Base-by-base conservation (phyloP, 1,139 yeast species). In the Zygosaccharomyces sapae region DNA sequence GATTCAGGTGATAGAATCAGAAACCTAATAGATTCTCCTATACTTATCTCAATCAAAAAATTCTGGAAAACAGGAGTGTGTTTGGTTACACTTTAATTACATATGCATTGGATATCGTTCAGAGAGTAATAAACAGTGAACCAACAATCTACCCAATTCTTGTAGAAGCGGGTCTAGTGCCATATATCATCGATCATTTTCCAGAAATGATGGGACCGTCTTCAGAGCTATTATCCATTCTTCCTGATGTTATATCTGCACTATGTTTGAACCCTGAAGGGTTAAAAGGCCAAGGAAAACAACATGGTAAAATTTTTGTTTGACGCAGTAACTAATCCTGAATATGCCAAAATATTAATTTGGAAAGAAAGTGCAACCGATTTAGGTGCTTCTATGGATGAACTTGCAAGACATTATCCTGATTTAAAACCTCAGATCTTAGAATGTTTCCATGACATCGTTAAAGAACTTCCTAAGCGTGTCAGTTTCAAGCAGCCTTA, bases 61-160 rank as follows among this genome's bases (percentile, higher is more conserved):
- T 90, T 3, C 59, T 90, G n/a, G 58, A 66, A n/a, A 71, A 86
- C 57, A 80, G 85, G 1, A 57, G 65, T 1, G 65, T 77, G 0
- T 87, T 89, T 70, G 96, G 96, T 0, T 80, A 82, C 29, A 75
- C 79, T 19, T 69, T 86, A n/a, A 67, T 86, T 13, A 74, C 88
- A 0, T 72, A 79, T 16, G 76, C 88, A 0, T 67, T 90, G 33
- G 86, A 81, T 55, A 77, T 84, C 18, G 75, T 89, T 20, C 78
- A 84, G 41, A 78, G 79, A 31, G 86, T 89, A 54, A 80, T 90
- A 41, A 94, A 90, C 62, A 86, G 86, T 55, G 97, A 90, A 59
- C 96, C 97, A 3, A 88, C 97, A 0, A 88, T 96, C 3, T 89
- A 77, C 60, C 76, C 87, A 2, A 84, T 90, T 43, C 74, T 90